Evolutionary conservation across 148 eudicot species (phyloP), one percentile per base, ranked within the genome.

Genomic region (Beta vulgaris): DNA sequence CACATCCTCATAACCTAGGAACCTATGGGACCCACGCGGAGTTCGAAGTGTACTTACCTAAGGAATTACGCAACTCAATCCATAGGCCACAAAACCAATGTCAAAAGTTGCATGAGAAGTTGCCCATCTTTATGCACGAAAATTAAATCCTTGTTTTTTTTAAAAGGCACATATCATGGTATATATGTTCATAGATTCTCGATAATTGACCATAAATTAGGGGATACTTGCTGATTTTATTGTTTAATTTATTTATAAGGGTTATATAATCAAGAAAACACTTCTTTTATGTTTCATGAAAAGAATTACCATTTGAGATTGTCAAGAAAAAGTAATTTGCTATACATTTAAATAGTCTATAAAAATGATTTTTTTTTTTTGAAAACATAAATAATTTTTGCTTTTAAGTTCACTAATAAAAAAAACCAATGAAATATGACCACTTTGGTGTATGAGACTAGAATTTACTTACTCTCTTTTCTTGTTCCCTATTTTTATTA

Each of bases 1-100:
- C n/a, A n/a, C n/a, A n/a, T n/a, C n/a, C n/a, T n/a, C n/a, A n/a
- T n/a, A n/a, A n/a, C n/a, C n/a, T n/a, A n/a, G n/a, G n/a, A n/a
- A n/a, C n/a, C 66, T 14, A 37, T 7, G 44, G 68, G 46, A 7
- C 68, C 68, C 68, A 64, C 68, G 7, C 44, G 68, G 68, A 64
- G 28, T 64, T 35, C 68, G 37, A 21, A 36, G 7, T 64, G 15
- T 64, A 37, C 23, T 64, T 36, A 46, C 15, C 18, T 19, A 64
- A 6, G 7, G 28, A 64, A 8, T 2, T 64, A 35, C 44, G 46
- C 68, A 64, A 64, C 26, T 10, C 11, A 57, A 57, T 2, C 61
- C 31, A 57, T n/a, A n/a, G 1, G 6, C 11, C 23, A 64, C 68
- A 21, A 64, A 15, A 64, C 26, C 15, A 36, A 64, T 64, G 68